Evolutionary conservation across 2,329 filamentous ascomycete genomes (phyloP), one percentile per base, ranked within the genome.

Genomic region (Dothistroma septosporum): DNA sequence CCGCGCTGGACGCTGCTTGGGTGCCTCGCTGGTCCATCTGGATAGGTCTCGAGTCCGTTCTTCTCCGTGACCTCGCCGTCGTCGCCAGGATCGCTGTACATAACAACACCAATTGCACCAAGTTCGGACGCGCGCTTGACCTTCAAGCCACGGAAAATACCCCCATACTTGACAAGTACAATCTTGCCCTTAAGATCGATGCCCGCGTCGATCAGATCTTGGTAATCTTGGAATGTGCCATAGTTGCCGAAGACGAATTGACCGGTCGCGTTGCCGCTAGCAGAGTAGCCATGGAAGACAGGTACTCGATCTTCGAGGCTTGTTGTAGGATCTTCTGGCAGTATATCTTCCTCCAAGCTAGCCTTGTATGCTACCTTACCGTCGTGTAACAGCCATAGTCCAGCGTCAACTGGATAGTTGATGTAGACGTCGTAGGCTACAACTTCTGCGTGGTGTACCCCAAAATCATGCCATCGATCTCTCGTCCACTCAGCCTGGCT

Each of bases 211-310:
- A 88, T 71, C 14, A 97, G 81, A 65, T 96, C 91, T 68, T 94
- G 88, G 66, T 87, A 97, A 73, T 97, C 93, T 65, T 83, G 78
- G 72, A 87, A 95, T 0, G 90, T 94, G 56, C 92, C 93, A 70
- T 94, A 96, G 76, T 97, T 97, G 73, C 90, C 91, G 71, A 88
- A 97, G 33, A 96, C 90, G 66, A 90, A 94, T 14, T 86, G 84
- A 2, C 86, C 91, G 0, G 93, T 97, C 53, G 95, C 93, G 74
- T 97, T 96, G 31, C 93, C 93, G 62, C 82, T 92, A 4, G 92
- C 92, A 4, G 91, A 96, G 75, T 97, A 97, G 57, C 93, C 94
- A 72, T 97, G 93, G 78, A 97, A 97, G 0, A 89, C 93, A 0
- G 93, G 92, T 24, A 97, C 83, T 32, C 91, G 82, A 69, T 92